A percentile compares a stretch with the other conserved stretches of the same genome.
Evolutionary conservation across 2,329 filamentous ascomycete genomes (phyloP).

Genomic region (Dendrostoma leiphaemia): DNA sequence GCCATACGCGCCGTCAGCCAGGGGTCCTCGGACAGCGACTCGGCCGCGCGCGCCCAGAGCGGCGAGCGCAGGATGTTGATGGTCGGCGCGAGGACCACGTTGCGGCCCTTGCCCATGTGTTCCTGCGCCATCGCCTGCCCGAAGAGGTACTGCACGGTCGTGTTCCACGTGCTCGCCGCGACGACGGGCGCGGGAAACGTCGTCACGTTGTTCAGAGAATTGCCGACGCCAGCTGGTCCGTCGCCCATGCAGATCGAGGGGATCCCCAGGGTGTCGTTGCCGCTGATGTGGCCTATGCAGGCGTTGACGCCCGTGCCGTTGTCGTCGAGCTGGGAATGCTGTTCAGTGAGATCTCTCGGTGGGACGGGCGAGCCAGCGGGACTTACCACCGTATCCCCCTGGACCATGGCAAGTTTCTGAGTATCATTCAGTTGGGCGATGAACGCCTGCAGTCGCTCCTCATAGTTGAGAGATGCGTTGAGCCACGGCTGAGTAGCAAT

Average conservation of each 20-base stretch:
- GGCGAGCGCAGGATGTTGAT: conserved; percentile 7
- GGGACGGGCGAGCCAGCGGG: neutral
- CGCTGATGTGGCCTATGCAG: conserved; percentile 14
- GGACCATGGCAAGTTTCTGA: conserved; percentile 17
- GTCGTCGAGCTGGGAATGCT: conserved; percentile 8
- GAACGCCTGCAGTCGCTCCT: conserved; percentile 14
- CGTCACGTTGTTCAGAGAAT: conserved; percentile 16
- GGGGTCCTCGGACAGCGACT: conserved; percentile 1
- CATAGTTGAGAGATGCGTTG: conserved; percentile 5
- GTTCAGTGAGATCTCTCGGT: neutral
- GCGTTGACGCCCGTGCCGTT: conserved; percentile 13
- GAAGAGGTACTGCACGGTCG: neutral
- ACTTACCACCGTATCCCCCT: conserved; percentile 17
- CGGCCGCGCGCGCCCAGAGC: neutral
- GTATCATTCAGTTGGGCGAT: conserved; percentile 14
- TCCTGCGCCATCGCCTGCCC: conserved; percentile 3
- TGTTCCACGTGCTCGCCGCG: neutral
- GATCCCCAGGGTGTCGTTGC: neutral
- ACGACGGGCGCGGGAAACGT: conserved; percentile 13
- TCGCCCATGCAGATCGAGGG: conserved; percentile 6
- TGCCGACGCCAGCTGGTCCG: conserved; percentile 6
- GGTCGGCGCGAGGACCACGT: conserved; percentile 4
- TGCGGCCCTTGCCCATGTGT: neutral
- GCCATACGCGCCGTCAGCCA: neutral
- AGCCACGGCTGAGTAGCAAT: conserved; percentile 12